Base-by-base conservation (phyloP, 306 rosid genomes). In the Purshia tridentata region DNA sequence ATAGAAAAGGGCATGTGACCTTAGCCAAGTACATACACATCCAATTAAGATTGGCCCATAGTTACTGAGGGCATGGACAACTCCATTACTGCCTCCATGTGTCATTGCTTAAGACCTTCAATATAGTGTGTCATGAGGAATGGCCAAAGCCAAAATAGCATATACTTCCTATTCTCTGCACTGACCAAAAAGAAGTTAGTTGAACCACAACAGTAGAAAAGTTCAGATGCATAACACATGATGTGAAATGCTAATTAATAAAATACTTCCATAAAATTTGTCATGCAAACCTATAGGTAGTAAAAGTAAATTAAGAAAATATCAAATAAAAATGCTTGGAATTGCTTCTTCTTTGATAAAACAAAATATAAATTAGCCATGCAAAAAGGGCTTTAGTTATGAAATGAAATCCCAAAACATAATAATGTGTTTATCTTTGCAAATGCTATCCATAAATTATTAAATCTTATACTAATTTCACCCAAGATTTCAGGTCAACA, bases 201-300 rank as follows among this genome's bases (percentile, higher is more conserved):
- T 9, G 65, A 54, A 70, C 56, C 2, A 14, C 3, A 14, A 0
- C 3, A 70, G n/a, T 61, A 37, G 39, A 14, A 44, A 54, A 20
- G 5, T 70, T 22, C 10, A 42, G 15, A 69, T 40, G 74, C 63
- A 53, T 19, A 51, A 50, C 48, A 35, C 50, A 18, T 69, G 63
- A 35, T 23, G 35, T 29, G 35, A 29, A 20, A 8, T 40, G 39
- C 2, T 29, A 58, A 29, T 11, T 29, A 29, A 29, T 8, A 39
- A n/a, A 62, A 63, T 41, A 15, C 65, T 4, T 8, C 13, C 64
- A 41, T 8, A 6, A 23, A 51, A 42, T n/a, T 11, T 19, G 39
- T 53, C 63, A 53, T 69, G 50, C 6, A 40, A 69, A 53, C 3
- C 6, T 40, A 8, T 10, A 2, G 22, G 8, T 41, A 18, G 20